A percentile compares a stretch with the other conserved stretches of the same genome.
Conservation (phyloP, 352 stramenopile species). For the Globisporangium irregulare region DNA sequence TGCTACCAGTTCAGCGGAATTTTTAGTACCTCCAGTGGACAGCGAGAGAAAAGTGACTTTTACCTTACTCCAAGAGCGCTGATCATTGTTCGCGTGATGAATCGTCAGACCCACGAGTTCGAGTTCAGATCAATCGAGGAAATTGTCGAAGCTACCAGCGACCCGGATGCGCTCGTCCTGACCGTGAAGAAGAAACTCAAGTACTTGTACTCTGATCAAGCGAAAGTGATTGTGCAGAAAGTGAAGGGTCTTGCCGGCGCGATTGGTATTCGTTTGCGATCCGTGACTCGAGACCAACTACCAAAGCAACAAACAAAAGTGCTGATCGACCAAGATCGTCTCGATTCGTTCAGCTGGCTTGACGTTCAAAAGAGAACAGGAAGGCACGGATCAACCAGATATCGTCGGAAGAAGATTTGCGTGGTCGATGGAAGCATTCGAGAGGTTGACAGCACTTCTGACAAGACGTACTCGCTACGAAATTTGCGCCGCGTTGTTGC, state of each 20-base stretch:
- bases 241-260: conserved; percentile 60
- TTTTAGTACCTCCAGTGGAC: conserved; percentile 58
- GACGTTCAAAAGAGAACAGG: conserved; percentile 56
- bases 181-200: conserved; percentile 59
- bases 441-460: conserved; percentile 42
- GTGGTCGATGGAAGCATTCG: conserved; percentile 50
- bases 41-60: conserved; percentile 72
- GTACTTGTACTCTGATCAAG: conserved; percentile 73
- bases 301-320: conserved; percentile 44
- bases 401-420: conserved; percentile 64
- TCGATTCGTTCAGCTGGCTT: conserved; percentile 45
- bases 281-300: conserved; percentile 36
- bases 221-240: conserved; percentile 53
- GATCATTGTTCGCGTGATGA: conserved; percentile 61
- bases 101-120: conserved; percentile 71
- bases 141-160: conserved; percentile 38
- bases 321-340: conserved; percentile 31
- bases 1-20: conserved; percentile 76
- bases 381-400: conserved; percentile 51
- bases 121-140: conserved; percentile 64
- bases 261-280: conserved; percentile 55
- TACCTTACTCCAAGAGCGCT: conserved; percentile 67
- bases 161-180: conserved; percentile 60
- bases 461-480: conserved; percentile 61
- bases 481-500: conserved; percentile 50